These are phyloP conservation scores for Clavispora fructus DNA, from an alignment of 805 yeast genomes.

Conservation along the genomic window DNA sequence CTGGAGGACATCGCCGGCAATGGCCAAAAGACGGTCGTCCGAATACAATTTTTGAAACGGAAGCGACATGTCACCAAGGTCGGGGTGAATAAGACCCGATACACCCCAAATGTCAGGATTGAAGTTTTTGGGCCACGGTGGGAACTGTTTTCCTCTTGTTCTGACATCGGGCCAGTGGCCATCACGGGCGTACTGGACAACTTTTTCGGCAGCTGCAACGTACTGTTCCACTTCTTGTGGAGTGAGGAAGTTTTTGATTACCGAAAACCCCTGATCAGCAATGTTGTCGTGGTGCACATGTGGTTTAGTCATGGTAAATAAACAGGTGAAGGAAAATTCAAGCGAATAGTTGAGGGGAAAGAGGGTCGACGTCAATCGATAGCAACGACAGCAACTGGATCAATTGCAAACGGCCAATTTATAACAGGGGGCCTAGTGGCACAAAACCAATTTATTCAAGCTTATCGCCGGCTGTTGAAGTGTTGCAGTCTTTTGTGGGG, in stretches of 20 bases:
- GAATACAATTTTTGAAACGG: conserved; percentile 40
- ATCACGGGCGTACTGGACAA: conserved; percentile 38
- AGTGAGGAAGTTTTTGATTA: conserved; percentile 36
- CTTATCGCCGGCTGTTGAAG: neutral
- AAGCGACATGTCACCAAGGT: conserved; percentile 27
- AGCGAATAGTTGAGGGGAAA: too few relatives aligned
- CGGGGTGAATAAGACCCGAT: conserved; percentile 44
- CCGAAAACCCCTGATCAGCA: conserved; percentile 31
- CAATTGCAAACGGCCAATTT: too few relatives aligned
- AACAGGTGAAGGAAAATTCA: too few relatives aligned
- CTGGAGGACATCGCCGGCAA: conserved; percentile 42
- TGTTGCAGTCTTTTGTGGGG: too few relatives aligned
- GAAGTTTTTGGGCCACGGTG: conserved; percentile 51
- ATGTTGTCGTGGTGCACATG: conserved; percentile 32
- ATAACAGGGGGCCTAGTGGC: too few relatives aligned
- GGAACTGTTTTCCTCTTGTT: conserved; percentile 49
- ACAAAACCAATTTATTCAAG: neutral
- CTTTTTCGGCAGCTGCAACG: conserved; percentile 29
- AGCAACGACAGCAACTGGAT: too few relatives aligned
- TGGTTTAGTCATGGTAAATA: conserved; percentile 5
- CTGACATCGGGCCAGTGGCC: conserved; percentile 48
- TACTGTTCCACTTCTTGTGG: conserved; percentile 36
- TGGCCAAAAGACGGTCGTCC: conserved; percentile 30
- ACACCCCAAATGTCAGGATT: conserved; percentile 53
- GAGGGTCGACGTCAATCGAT: too few relatives aligned